phyloP scores from a whole-genome alignment of 768 basidiomycete genomes.

The Gymnopilus dilepis region DNA sequence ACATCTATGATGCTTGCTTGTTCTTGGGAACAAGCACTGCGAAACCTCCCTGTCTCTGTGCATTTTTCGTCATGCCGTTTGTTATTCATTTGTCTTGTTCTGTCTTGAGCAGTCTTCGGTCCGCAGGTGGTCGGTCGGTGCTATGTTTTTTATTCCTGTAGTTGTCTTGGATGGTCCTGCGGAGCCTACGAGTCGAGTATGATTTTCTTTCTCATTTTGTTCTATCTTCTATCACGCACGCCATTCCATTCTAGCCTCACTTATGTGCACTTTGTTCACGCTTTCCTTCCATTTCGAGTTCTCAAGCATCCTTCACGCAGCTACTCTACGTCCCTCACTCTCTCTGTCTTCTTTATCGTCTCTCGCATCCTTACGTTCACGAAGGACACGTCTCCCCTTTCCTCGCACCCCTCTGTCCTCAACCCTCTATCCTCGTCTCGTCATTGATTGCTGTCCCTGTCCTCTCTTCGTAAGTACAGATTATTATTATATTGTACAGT shows the following conservation, averaged over 20 bases:
- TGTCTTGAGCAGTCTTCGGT: neutral
- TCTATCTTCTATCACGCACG: neutral
- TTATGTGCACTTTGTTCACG: neutral
- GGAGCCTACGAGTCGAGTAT: neutral
- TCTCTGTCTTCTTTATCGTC: no score
- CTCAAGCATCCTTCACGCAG: neutral
- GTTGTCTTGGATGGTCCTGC: neutral
- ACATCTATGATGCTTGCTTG: neutral
- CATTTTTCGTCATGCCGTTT: neutral
- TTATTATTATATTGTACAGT: slow-evolving; percentile 8
- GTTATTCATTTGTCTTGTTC: neutral
- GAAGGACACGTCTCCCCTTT: neutral
- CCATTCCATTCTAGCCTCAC: neutral
- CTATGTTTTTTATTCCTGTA: neutral
- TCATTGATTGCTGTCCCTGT: neutral
- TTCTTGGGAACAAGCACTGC: neutral
- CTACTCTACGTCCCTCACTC: neutral
- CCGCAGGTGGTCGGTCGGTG: neutral
- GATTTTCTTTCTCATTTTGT: neutral
- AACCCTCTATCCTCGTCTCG: neutral
- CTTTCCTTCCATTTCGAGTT: neutral
- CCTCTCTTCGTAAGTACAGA: neutral
- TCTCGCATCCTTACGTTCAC: neutral
- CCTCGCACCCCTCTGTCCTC: neutral
- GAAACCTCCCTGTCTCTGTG: neutral